Conservation (phyloP, 257 asterid species). For the Penstemon davidsonii region DNA sequence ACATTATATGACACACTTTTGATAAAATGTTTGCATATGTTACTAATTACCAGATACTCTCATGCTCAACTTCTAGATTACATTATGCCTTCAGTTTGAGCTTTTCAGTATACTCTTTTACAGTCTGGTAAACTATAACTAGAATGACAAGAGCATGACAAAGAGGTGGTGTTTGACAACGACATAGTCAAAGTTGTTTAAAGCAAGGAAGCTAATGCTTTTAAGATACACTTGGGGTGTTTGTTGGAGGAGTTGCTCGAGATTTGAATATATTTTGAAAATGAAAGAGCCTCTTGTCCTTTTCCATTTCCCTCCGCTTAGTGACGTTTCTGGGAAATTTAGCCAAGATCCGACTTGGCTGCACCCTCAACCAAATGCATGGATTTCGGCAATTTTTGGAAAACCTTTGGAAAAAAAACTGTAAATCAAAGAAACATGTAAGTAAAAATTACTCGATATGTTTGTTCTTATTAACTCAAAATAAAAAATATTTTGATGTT, state of each 20-base stretch:
- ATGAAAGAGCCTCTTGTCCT: constrained; percentile 3
- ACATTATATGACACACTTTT: neutral
- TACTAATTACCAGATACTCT: neutral
- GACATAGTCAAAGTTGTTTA: neutral
- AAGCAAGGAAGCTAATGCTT: constrained; percentile 10
- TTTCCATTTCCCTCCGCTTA: neutral
- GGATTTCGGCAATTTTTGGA: too few relatives aligned
- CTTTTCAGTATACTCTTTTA: neutral
- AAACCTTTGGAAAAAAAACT: too few relatives aligned
- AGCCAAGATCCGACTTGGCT: too few relatives aligned
- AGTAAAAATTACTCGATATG: too few relatives aligned
- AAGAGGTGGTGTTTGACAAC: constrained; percentile 7
- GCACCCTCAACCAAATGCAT: too few relatives aligned
- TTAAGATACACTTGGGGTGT: constrained; percentile 8
- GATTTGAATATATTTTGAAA: constrained; percentile 14
- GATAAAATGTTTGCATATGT: neutral
- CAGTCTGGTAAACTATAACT: too few relatives aligned
- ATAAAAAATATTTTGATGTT: too few relatives aligned
- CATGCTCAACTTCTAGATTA: neutral
- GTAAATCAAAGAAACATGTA: too few relatives aligned
- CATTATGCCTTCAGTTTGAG: neutral
- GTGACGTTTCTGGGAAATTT: too few relatives aligned
- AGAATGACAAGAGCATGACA: neutral
- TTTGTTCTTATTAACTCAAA: too few relatives aligned
- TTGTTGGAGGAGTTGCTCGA: constrained; percentile 19